Base-by-base conservation (phyloP, 2,329 filamentous ascomycete species). In the Incumbomyces lentus region DNA sequence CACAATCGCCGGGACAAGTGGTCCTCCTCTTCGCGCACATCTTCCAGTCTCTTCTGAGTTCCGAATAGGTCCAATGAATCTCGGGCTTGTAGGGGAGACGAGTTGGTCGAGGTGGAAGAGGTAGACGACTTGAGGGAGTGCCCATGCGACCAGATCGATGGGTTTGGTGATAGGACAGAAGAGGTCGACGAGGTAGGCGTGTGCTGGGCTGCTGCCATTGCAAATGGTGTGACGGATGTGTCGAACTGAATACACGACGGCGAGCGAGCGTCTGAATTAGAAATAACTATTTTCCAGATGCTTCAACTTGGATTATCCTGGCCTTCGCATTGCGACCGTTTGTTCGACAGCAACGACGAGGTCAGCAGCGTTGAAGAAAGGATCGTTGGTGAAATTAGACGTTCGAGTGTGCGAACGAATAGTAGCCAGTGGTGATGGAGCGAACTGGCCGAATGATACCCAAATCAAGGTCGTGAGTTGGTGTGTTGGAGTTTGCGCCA, bases 11-110 rank as follows among this genome's bases (percentile, higher is more conserved):
- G 45, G 75, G 76, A 62, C 89, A 84, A 35, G 80, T 67, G 2
- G 84, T 81, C 42, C n/a, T 45, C 42, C 59, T 94, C 88, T 63
- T 95, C 89, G 59, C 88, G 78, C 16, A 95, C 84, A 58, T 92
- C 85, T 13, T 86, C 84, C 51, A 95, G 71, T 50, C 78, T 74
- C 65, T 86, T 86, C 57, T 73, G 71, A 0, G 76, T 68, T 10
- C 57, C 56, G 22, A 64, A 61, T 44, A 64, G 62, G 53, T 79
- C 77, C 51, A 68, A 66, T 26, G 65, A 67, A 46, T 65, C 68
- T 33, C 67, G 66, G 49, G 69, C 71, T 42, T 68, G 74, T 30
- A 51, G 42, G 49, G 73, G 81, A 49, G 73, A 82, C 46, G 72
- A 81, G 52, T 73, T 68, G 7, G 85, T 72, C 4, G 88, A 94